A percentile compares a stretch with the other conserved stretches of the same genome.
Evolutionary conservation across 2,329 filamentous ascomycete genomes (phyloP).

Genomic region (Aspergillus thermomutatus): DNA sequence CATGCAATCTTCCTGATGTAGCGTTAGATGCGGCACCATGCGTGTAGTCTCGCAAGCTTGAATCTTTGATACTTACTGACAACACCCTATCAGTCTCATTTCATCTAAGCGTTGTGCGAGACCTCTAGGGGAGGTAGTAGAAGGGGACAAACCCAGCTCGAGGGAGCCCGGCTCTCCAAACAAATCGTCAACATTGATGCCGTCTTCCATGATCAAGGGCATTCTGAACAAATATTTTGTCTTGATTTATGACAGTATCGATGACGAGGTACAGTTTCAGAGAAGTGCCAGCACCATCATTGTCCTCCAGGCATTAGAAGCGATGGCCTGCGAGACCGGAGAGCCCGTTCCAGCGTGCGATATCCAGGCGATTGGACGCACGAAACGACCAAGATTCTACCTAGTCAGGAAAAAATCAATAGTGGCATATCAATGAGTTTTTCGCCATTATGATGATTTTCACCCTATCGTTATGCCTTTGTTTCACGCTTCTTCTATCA

Average conservation of each 20-base stretch:
- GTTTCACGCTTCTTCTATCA: neutral
- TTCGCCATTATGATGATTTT: neutral
- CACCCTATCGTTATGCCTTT: neutral
- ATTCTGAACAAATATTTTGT: constrained; percentile 26
- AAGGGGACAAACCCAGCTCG: constrained; percentile 56
- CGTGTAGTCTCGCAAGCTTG: neutral
- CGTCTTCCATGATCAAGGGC: constrained; percentile 56
- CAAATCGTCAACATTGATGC: constrained; percentile 66
- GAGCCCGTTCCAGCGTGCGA: neutral
- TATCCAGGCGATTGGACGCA: neutral
- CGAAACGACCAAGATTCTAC: neutral
- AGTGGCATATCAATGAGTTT: neutral
- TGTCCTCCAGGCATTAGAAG: neutral
- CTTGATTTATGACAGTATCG: neutral
- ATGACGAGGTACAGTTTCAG: neutral
- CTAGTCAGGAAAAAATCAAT: neutral
- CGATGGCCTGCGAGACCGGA: neutral
- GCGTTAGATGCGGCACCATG: constrained; percentile 18
- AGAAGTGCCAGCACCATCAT: neutral
- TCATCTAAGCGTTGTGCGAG: constrained; percentile 73
- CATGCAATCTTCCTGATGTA: constrained; percentile 69
- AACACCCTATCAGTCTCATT: constrained; percentile 70
- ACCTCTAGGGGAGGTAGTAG: constrained; percentile 55
- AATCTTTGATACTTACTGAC: constrained; percentile 61
- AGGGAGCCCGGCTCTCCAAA: constrained; percentile 63